These are phyloP conservation scores for Myxozyma mucilagina DNA, from an alignment of 805 yeast genomes.

Conservation along the genomic window DNA sequence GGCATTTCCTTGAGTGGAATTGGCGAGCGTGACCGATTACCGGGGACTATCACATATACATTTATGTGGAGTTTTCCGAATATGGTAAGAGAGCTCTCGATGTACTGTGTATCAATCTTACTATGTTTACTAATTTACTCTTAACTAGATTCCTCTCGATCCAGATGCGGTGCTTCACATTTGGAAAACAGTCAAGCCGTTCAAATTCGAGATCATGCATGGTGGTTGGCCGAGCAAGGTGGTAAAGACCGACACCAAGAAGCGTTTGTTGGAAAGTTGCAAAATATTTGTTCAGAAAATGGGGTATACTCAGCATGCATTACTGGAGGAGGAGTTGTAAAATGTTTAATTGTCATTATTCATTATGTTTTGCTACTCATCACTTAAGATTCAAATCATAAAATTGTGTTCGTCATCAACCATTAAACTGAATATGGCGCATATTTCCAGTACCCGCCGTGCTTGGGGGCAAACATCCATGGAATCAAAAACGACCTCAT, in stretches of 20 bases:
- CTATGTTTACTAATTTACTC: background rate
- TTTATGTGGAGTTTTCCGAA: slow-evolving; percentile 34
- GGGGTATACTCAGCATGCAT: slow-evolving; percentile 25
- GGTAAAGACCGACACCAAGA: slow-evolving; percentile 16
- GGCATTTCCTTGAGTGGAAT: slow-evolving; percentile 25
- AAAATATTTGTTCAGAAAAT: slow-evolving; percentile 21
- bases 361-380: background rate
- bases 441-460: slow-evolving; percentile 17
- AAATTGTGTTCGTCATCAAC: background rate
- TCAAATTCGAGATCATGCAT: slow-evolving; percentile 21
- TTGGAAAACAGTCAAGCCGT: slow-evolving; percentile 27
- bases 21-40: slow-evolving; percentile 19
- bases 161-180: slow-evolving; percentile 28
- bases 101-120: background rate
- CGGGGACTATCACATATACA: slow-evolving; percentile 28
- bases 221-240: slow-evolving; percentile 30
- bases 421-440: slow-evolving; percentile 10
- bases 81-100: slow-evolving; percentile 13
- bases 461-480: slow-evolving; percentile 10
- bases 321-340: slow-evolving; percentile 8
- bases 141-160: slow-evolving; percentile 24
- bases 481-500: slow-evolving; percentile 13
- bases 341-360: background rate
- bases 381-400: background rate
- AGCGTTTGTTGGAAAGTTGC: slow-evolving; percentile 26